Base-by-base conservation (phyloP, 805 yeast species). In the Schwanniomyces vanrijiae region DNA sequence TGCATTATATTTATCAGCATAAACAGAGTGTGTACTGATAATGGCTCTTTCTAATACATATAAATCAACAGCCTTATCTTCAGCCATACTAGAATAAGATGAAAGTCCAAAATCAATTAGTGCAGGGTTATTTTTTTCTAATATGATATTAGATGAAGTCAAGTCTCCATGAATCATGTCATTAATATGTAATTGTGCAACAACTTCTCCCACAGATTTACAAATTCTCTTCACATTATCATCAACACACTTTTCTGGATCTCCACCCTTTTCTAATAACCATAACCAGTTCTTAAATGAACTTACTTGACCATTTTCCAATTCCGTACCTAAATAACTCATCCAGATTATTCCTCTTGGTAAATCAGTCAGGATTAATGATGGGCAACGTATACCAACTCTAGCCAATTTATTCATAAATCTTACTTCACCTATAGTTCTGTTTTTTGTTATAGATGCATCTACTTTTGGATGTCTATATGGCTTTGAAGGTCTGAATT, bases 1-100 rank as follows among this genome's bases (percentile, higher is more conserved):
- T 37, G 68, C 63, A 55, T 81, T 84, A 62, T 90, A 90, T 37
- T 63, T 57, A 1, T 75, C 77, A 1, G 96, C 76, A 58, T 78
- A 80, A 5, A 76, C 75, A 0, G 98, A 92, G 65, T 94, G 99
- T 1, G 99, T 94, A 54, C 96, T 88, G 25, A 82, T 69, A 16
- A 94, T 78, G 0, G 99, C 98, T 57, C 98, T 74, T 65, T 94
- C 99, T 50, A 94, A 68, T 9, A 94, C 98, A 58, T 94, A 94
- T 49, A 94, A 65, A 64, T 94, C 99, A n/a, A 94, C 99, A 3
- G 98, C 98, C 65, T 89, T 90, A 59, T 92, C 98, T 58, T 94
- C 99, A 0, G 87, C 78, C 51, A 90, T 62, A 1, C 77, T 76
- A 0, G 96, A 82, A 47, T 83, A 83, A 10, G 90, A 82, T 2